These are phyloP conservation scores for Arachnopeziza araneosa DNA, from an alignment of 2,329 filamentous ascomycete genomes.

Conservation along the genomic window DNA sequence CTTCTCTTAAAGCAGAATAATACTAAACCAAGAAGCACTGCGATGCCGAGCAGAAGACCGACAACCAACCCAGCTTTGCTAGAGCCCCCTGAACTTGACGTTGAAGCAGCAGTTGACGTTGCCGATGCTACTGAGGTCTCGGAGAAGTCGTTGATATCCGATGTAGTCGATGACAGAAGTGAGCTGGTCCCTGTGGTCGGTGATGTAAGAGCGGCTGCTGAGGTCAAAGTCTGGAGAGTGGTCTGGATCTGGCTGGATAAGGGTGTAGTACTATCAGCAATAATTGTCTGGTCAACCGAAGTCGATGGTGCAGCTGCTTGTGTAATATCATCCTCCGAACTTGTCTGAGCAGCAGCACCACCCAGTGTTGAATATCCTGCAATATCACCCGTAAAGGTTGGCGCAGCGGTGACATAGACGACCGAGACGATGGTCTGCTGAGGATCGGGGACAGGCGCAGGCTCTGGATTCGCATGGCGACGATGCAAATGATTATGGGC, in stretches of 20 bases:
- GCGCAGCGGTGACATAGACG: conserved; percentile 46
- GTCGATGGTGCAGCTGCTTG: not conserved
- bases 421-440: conserved; percentile 35
- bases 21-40: conserved; percentile 59
- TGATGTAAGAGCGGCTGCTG: not conserved
- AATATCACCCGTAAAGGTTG: conserved; percentile 46
- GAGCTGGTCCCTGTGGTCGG: not conserved
- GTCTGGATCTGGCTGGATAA: not conserved
- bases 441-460: conserved; percentile 12
- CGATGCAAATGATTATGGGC: not conserved
- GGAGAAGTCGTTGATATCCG: not conserved
- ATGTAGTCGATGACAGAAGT: not conserved
- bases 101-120: not conserved
- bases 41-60: conserved; percentile 67
- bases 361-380: conserved; percentile 41
- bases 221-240: not conserved
- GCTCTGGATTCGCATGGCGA: not conserved
- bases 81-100: conserved; percentile 32
- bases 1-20: conserved; percentile 66
- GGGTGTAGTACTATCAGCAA: not conserved
- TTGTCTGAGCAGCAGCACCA: not conserved
- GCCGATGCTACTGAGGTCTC: not conserved
- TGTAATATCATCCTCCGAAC: not conserved
- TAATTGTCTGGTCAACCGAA: not conserved
- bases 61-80: conserved; percentile 75